phyloP scores from a whole-genome alignment of 345 rosid species.

The Eucalyptus curtisii region DNA sequence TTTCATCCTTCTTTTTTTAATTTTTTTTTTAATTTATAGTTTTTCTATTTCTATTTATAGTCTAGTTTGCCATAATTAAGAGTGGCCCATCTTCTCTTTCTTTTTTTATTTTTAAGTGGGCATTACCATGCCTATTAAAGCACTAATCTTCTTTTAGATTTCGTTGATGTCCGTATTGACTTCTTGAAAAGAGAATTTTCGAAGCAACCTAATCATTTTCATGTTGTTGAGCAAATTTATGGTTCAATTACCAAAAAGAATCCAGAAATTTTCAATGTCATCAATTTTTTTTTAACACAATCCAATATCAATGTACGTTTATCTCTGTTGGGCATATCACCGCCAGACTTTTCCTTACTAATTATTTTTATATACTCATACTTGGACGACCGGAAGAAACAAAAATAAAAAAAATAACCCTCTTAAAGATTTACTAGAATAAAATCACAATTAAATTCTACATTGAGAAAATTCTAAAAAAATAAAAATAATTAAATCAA shows the following conservation, averaged over 20 bases:
- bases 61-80: not conserved
- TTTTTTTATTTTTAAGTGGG: not conserved
- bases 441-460: not conserved
- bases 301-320: not conserved
- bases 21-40: too few species aligned
- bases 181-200: not conserved
- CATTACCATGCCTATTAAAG: not conserved
- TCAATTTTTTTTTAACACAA: too few species aligned
- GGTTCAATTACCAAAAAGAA: not conserved
- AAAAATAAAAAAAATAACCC: not conserved
- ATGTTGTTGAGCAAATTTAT: not conserved
- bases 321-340: not conserved
- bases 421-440: not conserved
- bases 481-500: too few species aligned
- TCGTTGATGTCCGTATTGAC: accelerated
- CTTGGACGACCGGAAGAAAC: not conserved
- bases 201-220: not conserved
- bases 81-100: not conserved
- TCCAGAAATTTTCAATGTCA: not conserved
- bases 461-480: not conserved
- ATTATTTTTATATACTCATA: not conserved
- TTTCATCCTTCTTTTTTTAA: too few species aligned
- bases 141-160: not conserved
- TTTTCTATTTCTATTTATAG: too few species aligned
- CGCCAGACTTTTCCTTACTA: not conserved